A percentile compares a stretch with the other conserved stretches of the same genome.
These are phyloP conservation scores for Phytopythium oedochilum DNA, from an alignment of 352 stramenopile genomes.

Conservation along the genomic window DNA sequence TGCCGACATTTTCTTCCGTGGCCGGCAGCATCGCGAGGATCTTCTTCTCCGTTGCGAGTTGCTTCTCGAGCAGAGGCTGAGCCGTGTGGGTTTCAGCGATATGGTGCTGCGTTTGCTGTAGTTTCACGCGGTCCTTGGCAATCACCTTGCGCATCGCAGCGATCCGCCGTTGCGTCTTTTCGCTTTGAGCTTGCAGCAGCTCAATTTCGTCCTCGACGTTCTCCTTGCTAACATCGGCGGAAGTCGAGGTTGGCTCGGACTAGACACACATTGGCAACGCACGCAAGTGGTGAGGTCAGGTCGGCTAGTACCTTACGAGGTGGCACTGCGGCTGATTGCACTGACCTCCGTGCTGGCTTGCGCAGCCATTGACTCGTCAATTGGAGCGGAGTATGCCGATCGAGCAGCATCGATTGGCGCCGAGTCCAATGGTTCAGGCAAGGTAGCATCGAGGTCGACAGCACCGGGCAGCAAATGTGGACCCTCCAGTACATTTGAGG, in stretches of 20 bases:
- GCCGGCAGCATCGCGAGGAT: slow-evolving; percentile 61
- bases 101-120: slow-evolving; percentile 22
- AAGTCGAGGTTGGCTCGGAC: background rate
- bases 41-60: slow-evolving; percentile 45
- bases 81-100: slow-evolving; percentile 27
- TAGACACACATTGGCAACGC: too few species aligned
- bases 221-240: background rate
- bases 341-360: background rate
- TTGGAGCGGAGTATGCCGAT: too few species aligned
- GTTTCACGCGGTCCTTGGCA: slow-evolving; percentile 19
- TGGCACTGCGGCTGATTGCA: background rate
- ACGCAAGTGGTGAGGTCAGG: too few species aligned
- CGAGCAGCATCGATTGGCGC: background rate
- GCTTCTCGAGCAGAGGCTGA: slow-evolving; percentile 33
- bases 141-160: slow-evolving; percentile 36
- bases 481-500: background rate
- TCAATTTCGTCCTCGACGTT: slow-evolving; percentile 20
- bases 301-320: too few species aligned
- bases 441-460: background rate
- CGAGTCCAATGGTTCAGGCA: background rate
- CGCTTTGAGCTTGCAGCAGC: slow-evolving; percentile 23
- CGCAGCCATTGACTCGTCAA: too few species aligned
- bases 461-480: background rate
- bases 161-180: slow-evolving; percentile 30
- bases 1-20: slow-evolving; percentile 58